These are phyloP conservation scores for Encephalitozoon intestinalis DNA, from an alignment of 371 early-diverging fungal species.

Conservation along the genomic window DNA sequence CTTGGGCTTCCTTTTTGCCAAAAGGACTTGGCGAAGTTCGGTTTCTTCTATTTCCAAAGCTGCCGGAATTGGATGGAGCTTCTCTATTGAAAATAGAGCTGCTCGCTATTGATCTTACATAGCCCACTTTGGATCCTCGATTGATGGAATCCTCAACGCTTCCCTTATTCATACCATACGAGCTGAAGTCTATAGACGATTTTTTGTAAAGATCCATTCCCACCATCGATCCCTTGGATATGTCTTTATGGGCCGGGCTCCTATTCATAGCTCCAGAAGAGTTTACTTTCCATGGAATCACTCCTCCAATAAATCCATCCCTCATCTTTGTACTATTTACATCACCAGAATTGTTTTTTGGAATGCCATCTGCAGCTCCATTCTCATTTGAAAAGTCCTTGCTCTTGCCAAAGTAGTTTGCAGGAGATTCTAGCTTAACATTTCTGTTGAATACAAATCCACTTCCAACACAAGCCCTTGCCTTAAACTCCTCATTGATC, in stretches of 20 bases:
- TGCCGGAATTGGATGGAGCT: not conserved
- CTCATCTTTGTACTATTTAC: not conserved
- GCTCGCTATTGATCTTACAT: not conserved
- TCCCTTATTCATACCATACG: not conserved
- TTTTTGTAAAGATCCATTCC: constrained; percentile 6
- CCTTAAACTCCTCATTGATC: constrained; percentile 2
- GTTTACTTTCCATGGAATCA: not conserved
- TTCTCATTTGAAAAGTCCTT: not conserved
- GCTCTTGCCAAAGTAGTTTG: not conserved
- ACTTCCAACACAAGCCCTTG: not conserved
- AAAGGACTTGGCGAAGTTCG: too few species aligned
- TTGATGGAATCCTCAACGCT: not conserved
- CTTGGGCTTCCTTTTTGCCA: not conserved
- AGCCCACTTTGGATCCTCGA: not conserved
- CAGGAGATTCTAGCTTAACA: not conserved
- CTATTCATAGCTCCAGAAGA: not conserved
- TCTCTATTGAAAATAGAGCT: not conserved
- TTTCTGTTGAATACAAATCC: constrained; percentile 4
- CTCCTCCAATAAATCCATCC: constrained; percentile 5
- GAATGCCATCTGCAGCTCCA: not conserved
- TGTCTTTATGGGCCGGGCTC: not conserved
- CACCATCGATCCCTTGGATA: not conserved
- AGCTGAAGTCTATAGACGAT: not conserved
- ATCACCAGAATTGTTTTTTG: not conserved
- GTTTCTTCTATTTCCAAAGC: not conserved